Percentiles rank a stretch among this genome's conserved stretches.
phyloP scores from a whole-genome alignment of 495 filamentous ascomycete species.

The Aspergillus wentii region DNA sequence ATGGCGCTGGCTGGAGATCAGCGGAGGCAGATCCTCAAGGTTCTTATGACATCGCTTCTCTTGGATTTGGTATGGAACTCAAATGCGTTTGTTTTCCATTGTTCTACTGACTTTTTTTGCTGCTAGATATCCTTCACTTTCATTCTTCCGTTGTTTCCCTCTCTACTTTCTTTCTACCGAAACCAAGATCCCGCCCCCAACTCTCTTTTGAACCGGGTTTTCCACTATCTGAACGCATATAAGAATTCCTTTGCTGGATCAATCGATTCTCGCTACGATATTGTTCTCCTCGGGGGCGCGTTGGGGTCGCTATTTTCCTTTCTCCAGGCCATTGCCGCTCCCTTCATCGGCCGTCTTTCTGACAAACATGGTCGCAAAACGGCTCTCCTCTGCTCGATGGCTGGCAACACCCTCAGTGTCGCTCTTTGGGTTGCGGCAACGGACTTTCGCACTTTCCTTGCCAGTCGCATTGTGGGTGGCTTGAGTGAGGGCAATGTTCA shows the following conservation, averaged over 20 bases:
- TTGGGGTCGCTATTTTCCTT: constrained; percentile 90
- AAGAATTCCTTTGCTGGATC: constrained; percentile 90
- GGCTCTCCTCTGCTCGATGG: constrained; percentile 88
- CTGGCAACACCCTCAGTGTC: constrained; percentile 89
- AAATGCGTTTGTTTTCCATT: not conserved
- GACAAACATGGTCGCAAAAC: constrained; percentile 85
- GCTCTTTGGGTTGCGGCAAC: constrained; percentile 88
- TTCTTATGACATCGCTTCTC: constrained; percentile 67
- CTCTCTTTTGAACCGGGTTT: constrained; percentile 70
- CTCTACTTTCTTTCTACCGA: constrained; percentile 92
- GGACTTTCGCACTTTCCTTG: constrained; percentile 93
- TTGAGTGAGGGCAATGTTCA: constrained; percentile 97
- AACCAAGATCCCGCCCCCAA: constrained; percentile 49
- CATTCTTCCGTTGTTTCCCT: constrained; percentile 93
- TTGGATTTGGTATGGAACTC: constrained; percentile 56
- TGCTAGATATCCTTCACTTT: constrained; percentile 85
- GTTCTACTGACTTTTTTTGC: not conserved
- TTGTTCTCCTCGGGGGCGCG: constrained; percentile 92
- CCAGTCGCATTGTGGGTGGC: constrained; percentile 85
- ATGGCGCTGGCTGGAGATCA: constrained; percentile 38
- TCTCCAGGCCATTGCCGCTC: constrained; percentile 88
- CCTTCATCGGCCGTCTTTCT: constrained; percentile 82
- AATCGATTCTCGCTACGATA: constrained; percentile 94
- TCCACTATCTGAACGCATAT: constrained; percentile 86
- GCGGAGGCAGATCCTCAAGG: constrained; percentile 78